phyloP scores from a whole-genome alignment of 2,329 filamentous ascomycete genomes.

The Coniochaeta sp. region DNA sequence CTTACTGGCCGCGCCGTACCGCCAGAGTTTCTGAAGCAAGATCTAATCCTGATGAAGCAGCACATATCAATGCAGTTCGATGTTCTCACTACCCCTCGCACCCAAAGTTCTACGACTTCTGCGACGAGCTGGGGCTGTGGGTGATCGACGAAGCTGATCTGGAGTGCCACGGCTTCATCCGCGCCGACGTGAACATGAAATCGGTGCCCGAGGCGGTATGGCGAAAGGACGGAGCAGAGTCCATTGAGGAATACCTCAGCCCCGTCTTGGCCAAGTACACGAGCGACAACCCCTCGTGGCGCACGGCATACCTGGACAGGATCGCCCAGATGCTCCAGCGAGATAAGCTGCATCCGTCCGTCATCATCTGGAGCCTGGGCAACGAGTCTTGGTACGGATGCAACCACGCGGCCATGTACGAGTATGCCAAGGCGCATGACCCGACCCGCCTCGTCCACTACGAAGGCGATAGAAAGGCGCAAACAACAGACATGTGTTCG shows the following conservation, averaged over 20 bases:
- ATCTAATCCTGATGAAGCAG: slow-evolving; percentile 60
- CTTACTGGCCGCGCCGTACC: slow-evolving; percentile 55
- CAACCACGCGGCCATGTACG: slow-evolving; percentile 62
- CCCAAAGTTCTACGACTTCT: slow-evolving; percentile 48
- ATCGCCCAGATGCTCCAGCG: slow-evolving; percentile 56
- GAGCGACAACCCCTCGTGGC: slow-evolving; percentile 53
- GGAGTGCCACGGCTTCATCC: slow-evolving; percentile 47
- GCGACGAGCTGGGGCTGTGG: slow-evolving; percentile 60
- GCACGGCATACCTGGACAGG: slow-evolving; percentile 59
- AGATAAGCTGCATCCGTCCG: slow-evolving; percentile 63
- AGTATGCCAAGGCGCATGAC: slow-evolving; percentile 50
- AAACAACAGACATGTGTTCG: slow-evolving; percentile 57
- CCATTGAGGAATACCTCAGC: no score
- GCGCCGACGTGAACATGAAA: slow-evolving; percentile 37
- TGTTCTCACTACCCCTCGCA: slow-evolving; percentile 63
- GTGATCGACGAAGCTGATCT: slow-evolving; percentile 44
- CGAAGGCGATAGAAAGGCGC: slow-evolving; percentile 53
- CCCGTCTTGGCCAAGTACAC: slow-evolving; percentile 55
- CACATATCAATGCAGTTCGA: slow-evolving; percentile 63
- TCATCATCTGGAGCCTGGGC: slow-evolving; percentile 67
- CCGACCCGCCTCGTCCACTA: slow-evolving; percentile 55
- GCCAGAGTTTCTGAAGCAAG: slow-evolving; percentile 50
- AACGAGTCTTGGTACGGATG: slow-evolving; percentile 67
- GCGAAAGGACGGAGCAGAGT: slow-evolving; percentile 44
- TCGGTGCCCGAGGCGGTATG: slow-evolving; percentile 49